These are phyloP conservation scores for Yarrowia sp. DNA, from an alignment of 805 yeast genomes.

Conservation along the genomic window DNA sequence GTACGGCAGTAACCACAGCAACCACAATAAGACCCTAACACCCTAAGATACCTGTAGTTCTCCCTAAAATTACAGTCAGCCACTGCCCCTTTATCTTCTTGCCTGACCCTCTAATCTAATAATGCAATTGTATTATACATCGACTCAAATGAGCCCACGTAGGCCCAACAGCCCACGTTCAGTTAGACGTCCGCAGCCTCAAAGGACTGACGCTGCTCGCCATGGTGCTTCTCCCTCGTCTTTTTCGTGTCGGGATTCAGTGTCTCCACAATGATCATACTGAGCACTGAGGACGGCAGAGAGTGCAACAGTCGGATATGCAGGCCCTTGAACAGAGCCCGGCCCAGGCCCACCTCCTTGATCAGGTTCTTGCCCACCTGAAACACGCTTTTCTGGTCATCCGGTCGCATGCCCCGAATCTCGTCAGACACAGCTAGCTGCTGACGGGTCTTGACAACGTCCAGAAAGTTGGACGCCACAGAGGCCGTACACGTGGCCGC, in stretches of 20 bases:
- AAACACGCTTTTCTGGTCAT: constrained; percentile 38
- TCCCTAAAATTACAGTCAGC: too few species aligned
- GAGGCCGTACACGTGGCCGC: constrained; percentile 40
- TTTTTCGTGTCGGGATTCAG: constrained; percentile 38
- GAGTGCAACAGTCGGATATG: constrained; percentile 40
- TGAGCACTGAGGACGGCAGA: constrained; percentile 41
- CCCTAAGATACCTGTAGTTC: too few species aligned
- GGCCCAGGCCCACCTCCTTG: constrained; percentile 38
- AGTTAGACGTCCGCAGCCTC: constrained; percentile 5
- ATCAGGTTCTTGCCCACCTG: constrained; percentile 39
- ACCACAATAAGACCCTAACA: too few species aligned
- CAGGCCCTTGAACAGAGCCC: constrained; percentile 41
- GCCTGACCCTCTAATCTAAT: background rate
- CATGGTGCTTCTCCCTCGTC: constrained; percentile 1
- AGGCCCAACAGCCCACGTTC: too few species aligned
- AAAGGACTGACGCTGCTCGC: background rate
- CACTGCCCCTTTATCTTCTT: too few species aligned
- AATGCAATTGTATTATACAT: constrained; percentile 1
- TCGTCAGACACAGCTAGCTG: constrained; percentile 44
- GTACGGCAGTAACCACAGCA: too few species aligned
- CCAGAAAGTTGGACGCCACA: constrained; percentile 41
- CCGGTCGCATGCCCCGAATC: constrained; percentile 39
- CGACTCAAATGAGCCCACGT: background rate
- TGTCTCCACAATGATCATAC: constrained; percentile 43
- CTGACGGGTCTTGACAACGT: constrained; percentile 45